Evolutionary conservation across 495 filamentous ascomycete species (phyloP), one percentile per base, ranked within the genome.

Genomic region (Penicillium cataractarum): DNA sequence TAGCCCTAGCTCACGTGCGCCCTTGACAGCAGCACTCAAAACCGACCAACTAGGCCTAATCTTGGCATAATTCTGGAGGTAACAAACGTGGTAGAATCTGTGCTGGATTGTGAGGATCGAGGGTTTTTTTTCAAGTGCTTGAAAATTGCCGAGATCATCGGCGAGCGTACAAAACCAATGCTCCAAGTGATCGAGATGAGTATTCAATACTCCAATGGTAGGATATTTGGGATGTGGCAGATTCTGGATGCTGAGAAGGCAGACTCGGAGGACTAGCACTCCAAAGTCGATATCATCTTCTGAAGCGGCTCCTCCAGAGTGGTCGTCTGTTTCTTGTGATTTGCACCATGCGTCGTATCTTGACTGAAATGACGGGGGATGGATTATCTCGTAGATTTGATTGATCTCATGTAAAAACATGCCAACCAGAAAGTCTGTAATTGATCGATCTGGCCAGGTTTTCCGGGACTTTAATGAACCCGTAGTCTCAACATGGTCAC

Each of bases 281-380:
- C 66, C 63, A 19, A 69, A 69, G 22, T 58, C 54, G n/a, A 63
- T 8, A 58, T 69, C 63, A 17, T 68, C 65, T 12, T 62, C 65
- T 6, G 55, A 40, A 1, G 57, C 48, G 17, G 37, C 29, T 4
- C 33, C 26, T n/a, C 56, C 59, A 7, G 35, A 37, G 37, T 21
- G 19, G 27, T 62, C 55, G 6, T 55, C 44, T 4, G 31, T 48
- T 6, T 69, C 57, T 35, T 65, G 66, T 9, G 48, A 8, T 13
- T 21, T 42, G 58, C 66, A 69, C 66, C 66, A 69, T 17, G 53
- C 21, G 7, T 32, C 53, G 26, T 69, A 69, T 26, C 44, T 55
- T 8, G 60, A 40, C 22, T 65, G 63, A n/a, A 69, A 69, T 0
- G 66, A 57, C 8, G 50, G 48, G 0, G 63, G 51, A 35, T 63